Evolutionary conservation across 306 rosid genomes (phyloP).

Genomic region (Sophora flavescens): DNA sequence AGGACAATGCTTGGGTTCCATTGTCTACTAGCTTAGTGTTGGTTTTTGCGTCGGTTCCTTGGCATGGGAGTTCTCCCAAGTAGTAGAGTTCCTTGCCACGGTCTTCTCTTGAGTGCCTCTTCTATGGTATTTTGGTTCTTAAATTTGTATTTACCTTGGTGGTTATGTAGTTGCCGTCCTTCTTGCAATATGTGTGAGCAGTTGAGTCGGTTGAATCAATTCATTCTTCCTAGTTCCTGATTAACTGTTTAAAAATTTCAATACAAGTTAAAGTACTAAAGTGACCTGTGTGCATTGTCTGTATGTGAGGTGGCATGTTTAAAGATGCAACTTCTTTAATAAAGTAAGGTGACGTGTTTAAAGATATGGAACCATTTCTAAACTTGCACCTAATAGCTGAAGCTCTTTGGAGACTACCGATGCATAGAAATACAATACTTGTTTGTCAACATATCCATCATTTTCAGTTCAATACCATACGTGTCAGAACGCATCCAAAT

Average conservation of each 20-base stretch:
- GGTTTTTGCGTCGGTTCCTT: background rate
- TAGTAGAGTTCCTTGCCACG: too few relatives aligned
- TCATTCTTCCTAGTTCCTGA: slow-evolving; percentile 20
- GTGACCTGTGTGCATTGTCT: background rate
- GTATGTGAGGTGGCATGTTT: background rate
- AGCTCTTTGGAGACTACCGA: background rate
- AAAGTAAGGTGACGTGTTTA: too few relatives aligned
- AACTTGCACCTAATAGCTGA: background rate
- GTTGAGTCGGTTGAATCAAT: too few relatives aligned
- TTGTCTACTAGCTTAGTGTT: too few relatives aligned
- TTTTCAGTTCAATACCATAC: background rate
- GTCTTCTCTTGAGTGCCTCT: too few relatives aligned
- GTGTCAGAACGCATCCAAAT: background rate
- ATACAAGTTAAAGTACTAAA: background rate
- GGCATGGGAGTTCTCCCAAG: too few relatives aligned
- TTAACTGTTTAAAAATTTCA: background rate
- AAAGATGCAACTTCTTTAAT: too few relatives aligned
- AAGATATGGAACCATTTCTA: background rate
- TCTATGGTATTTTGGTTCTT: background rate
- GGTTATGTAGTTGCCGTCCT: background rate
- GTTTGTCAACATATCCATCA: background rate
- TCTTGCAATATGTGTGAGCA: background rate
- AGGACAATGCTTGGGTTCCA: too few relatives aligned
- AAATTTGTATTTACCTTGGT: slow-evolving; percentile 3
- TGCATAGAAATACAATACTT: slow-evolving; percentile 28